Base-by-base conservation (phyloP, 116 monocot genomes). In the Posidonia oceanica region DNA sequence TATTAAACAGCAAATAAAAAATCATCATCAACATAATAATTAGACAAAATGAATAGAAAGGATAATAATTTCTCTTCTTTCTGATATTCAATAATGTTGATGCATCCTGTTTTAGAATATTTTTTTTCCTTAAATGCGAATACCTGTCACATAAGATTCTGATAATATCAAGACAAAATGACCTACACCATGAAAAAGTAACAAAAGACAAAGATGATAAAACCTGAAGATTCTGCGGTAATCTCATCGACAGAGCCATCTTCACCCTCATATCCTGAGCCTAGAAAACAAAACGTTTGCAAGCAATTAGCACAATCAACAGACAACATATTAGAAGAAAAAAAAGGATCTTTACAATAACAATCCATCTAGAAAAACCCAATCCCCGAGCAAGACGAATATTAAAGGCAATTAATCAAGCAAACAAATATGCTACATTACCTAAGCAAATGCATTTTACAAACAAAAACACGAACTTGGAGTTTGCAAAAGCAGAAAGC, bases 1-100 rank as follows among this genome's bases (percentile, higher is more conserved):
- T 76, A 48, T 81, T 71, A 73, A 29, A 36, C 63, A 72, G 61
- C 57, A 84, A 75, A 77, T 66, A 76, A 17, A 63, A 48, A 38
- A 51, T 41, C 48, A 71, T 57, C 36, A 56, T 57, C 4, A 71
- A 39, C 18, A 59, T 71, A 1, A 29, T 56, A 38, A 48, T 48
- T 48, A 12, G 11, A 17, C 12, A 39, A 39, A 20, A 40, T 23
- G 36, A 59, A 16, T 37, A 17, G 14, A 3, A 55, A 53, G 11
- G 29, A 10, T 68, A 3, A 10, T 3, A 4, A 52, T 52, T 51
- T 48, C 29, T 68, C 18, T 21, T n/a, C 4, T 21, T 58, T 6
- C 4, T 15, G 16, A 17, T 58, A 58, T 21, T 29, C 29, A 29
- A 29, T 29, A 29, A 29, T 29, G 29, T 29, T 29, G 29, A 29